Base-by-base conservation (phyloP, 2,329 filamentous ascomycete species). In the Mariannaea elegans region DNA sequence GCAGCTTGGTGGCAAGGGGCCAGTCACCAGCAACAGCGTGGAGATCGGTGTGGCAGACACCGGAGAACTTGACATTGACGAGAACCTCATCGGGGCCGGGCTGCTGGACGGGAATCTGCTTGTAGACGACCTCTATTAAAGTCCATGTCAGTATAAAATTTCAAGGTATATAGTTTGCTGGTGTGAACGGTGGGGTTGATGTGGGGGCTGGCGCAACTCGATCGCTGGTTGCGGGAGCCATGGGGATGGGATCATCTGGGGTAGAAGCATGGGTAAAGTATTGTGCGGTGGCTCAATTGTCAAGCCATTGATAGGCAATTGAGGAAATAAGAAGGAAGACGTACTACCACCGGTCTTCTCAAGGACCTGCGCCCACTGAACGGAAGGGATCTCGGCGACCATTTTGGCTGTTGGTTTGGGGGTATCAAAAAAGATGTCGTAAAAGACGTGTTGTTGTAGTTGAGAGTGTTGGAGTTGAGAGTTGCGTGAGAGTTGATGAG, bases 331-430 rank as follows among this genome's bases (percentile, higher is more conserved):
- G 39, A 19, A 42, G 50, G 36, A 49, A 56, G 19, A 81, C 85
- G 72, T 82, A 82, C 89, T 86, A 56, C 88, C 89, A 68, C 91
- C 93, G 57, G 84, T 89, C 83, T 93, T 86, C 79, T 97, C 91
- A 71, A 95, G 84, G 69, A 98, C 92, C 79, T 95, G 91, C 50
- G 94, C 94, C 92, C 90, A 96, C 83, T 98, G 94, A 78, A 89
- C 89, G 49, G 84, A 86, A 59, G 94, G 94, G 72, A 97, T 86
- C 56, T 87, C 54, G 47, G 67, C 57, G 49, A 73, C 64, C 75
- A 77, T 75, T 59, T 51, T 69, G 67, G 52, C 59, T 58, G 59
- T 62, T 65, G n/a, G 58, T 45, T 50, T 39, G 31, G 47, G 62
- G 44, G 59, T 66, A 61, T 70, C 59, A 47, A 67, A 68, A n/a